Percentiles rank a stretch among this genome's conserved stretches.
Conservation (phyloP, 2,329 filamentous ascomycete genomes). For the Rhynchosporium secalis region DNA sequence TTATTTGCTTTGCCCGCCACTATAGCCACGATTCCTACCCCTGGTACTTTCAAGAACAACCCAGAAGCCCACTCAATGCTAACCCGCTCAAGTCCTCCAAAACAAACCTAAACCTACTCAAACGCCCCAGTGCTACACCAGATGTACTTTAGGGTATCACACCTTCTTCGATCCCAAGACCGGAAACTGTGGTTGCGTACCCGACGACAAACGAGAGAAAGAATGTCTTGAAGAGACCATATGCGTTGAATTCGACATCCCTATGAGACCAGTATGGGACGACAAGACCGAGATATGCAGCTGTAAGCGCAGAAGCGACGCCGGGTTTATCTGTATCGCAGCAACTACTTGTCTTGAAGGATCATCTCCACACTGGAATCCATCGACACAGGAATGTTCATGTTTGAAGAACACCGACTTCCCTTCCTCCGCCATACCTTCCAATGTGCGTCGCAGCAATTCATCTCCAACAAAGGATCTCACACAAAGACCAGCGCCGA, state of each 20-base stretch:
- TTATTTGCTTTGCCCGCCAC: not conserved
- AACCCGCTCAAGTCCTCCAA: not conserved
- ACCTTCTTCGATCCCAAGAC: not conserved
- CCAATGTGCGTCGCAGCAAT: not conserved
- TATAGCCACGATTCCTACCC: too few species aligned
- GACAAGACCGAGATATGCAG: not conserved
- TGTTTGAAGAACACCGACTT: not conserved
- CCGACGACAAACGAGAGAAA: not conserved
- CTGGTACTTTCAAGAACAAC: not conserved
- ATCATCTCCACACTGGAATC: conserved; percentile 3
- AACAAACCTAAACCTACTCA: not conserved
- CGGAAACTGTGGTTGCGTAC: not conserved
- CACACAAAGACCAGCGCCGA: not conserved
- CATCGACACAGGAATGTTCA: not conserved
- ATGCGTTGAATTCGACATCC: not conserved
- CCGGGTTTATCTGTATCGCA: conserved; percentile 6
- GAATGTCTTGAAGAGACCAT: not conserved
- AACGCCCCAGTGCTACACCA: not conserved
- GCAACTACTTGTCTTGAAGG: not conserved
- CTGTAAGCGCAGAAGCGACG: not conserved
- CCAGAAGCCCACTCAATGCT: not conserved
- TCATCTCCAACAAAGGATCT: not conserved
- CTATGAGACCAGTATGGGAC: not conserved
- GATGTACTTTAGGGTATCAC: not conserved
- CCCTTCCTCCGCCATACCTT: not conserved